phyloP scores from a whole-genome alignment of 345 rosid genomes.

The Sapria himalayana region DNA sequence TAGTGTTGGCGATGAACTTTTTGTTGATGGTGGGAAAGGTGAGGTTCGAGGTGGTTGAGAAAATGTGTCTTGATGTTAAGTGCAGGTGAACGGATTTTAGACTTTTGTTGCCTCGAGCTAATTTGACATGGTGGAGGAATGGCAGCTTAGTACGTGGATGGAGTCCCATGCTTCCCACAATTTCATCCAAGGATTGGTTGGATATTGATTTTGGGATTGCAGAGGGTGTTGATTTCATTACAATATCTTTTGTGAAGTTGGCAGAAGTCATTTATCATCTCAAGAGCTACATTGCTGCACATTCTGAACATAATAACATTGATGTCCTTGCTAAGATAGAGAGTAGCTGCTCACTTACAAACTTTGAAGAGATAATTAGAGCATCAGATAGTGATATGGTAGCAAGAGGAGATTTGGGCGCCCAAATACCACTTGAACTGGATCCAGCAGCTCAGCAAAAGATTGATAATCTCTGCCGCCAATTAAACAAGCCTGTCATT shows the following conservation, averaged over 20 bases:
- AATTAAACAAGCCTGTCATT: constrained; percentile 54
- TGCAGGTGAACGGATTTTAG: constrained; percentile 54
- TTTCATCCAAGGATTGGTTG: constrained; percentile 25
- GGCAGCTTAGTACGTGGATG: constrained; percentile 33
- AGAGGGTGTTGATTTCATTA: neutral
- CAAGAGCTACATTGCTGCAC: neutral
- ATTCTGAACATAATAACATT: constrained; percentile 27
- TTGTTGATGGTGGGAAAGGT: constrained; percentile 73
- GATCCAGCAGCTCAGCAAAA: constrained; percentile 46
- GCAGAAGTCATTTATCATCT: neutral
- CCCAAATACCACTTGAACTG: constrained; percentile 53
- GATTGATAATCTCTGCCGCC: constrained; percentile 27
- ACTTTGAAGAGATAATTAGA: constrained; percentile 33
- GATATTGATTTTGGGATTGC: neutral
- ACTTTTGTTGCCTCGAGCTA: constrained; percentile 46
- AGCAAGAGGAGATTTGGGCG: constrained; percentile 69
- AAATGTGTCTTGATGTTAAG: constrained; percentile 27
- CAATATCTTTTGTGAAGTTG: neutral
- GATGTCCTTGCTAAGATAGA: constrained; percentile 55
- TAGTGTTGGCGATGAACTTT: constrained; percentile 45
- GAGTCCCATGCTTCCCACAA: constrained; percentile 24
- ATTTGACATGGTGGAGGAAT: constrained; percentile 50
- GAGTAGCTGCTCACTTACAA: constrained; percentile 41
- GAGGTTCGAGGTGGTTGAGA: constrained; percentile 43
- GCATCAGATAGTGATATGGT: constrained; percentile 65